These are phyloP conservation scores for Amylostereum areolatum DNA, from an alignment of 1,284 basidiomycete species.

Conservation along the genomic window DNA sequence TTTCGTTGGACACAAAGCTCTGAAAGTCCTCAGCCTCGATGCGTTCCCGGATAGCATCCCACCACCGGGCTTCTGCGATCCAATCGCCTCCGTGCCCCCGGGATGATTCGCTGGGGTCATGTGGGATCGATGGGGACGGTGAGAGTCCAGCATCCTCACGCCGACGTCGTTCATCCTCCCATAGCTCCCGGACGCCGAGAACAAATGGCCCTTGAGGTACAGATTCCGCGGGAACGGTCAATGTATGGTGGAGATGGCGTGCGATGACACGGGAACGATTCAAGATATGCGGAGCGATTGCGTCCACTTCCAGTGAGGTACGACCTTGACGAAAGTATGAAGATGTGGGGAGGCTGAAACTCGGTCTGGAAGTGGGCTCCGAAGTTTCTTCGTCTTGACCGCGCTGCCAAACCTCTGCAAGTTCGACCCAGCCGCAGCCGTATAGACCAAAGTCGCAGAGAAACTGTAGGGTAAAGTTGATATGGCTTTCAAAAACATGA, in stretches of 20 bases:
- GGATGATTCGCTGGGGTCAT: constrained; percentile 56
- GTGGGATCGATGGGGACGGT: constrained; percentile 62
- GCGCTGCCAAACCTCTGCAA: constrained; percentile 55
- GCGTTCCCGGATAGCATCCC: constrained; percentile 54
- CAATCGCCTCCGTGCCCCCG: constrained; percentile 55
- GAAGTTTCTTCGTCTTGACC: constrained; percentile 23
- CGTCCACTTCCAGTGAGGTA: constrained; percentile 82
- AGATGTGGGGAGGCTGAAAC: constrained; percentile 22
- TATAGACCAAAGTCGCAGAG: constrained; percentile 95
- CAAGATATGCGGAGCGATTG: constrained; percentile 75
- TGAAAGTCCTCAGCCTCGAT: constrained; percentile 45
- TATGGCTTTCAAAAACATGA: constrained; percentile 84
- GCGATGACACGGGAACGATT: constrained; percentile 69
- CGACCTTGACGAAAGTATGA: constrained; percentile 63
- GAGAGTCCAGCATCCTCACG: constrained; percentile 58
- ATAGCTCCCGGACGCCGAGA: constrained; percentile 84
- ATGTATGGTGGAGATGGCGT: constrained; percentile 71
- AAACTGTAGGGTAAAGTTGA: constrained; percentile 88
- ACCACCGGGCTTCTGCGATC: constrained; percentile 65
- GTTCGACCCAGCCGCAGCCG: constrained; percentile 87
- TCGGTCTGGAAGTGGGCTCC: constrained; percentile 22
- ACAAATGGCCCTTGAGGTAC: constrained; percentile 74
- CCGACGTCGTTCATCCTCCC: constrained; percentile 87
- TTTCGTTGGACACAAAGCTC: constrained; percentile 21
- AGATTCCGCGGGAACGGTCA: constrained; percentile 49